Conservation (phyloP, 1,284 basidiomycete genomes). For the Amylostereum areolatum region DNA sequence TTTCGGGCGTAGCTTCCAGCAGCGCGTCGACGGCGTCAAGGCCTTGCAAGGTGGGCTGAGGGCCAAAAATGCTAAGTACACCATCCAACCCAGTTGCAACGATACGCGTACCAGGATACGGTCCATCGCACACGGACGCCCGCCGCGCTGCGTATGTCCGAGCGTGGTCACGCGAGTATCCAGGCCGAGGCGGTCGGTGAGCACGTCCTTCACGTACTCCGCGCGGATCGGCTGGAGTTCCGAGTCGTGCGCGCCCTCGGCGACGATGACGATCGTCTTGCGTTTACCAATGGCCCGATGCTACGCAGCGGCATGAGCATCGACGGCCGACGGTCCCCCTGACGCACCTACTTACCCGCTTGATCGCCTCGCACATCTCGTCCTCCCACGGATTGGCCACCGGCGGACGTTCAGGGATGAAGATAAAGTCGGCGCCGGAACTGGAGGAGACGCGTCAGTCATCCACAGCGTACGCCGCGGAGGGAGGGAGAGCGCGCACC, state of each 20-base stretch:
- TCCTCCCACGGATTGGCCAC: slow-evolving; percentile 79
- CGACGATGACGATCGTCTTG: slow-evolving; percentile 97
- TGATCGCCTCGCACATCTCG: slow-evolving; percentile 87
- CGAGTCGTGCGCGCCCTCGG: slow-evolving; percentile 90
- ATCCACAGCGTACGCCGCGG: background rate
- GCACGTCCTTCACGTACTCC: slow-evolving; percentile 86
- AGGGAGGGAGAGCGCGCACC: slow-evolving; percentile 36
- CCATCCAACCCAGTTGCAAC: slow-evolving; percentile 48
- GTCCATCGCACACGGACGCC: slow-evolving; percentile 88
- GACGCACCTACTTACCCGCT: slow-evolving; percentile 44
- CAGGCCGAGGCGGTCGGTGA: slow-evolving; percentile 81
- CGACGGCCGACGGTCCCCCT: background rate
- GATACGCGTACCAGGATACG: slow-evolving; percentile 70
- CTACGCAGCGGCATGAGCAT: slow-evolving; percentile 31
- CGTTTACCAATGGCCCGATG: slow-evolving; percentile 92
- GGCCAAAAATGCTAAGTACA: slow-evolving; percentile 2
- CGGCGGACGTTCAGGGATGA: slow-evolving; percentile 93
- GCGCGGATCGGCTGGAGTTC: slow-evolving; percentile 87
- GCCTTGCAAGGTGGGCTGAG: slow-evolving; percentile 89
- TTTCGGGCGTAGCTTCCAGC: slow-evolving; percentile 83
- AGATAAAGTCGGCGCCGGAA: slow-evolving; percentile 94
- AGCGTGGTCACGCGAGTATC: slow-evolving; percentile 98
- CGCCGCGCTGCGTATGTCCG: slow-evolving; percentile 95
- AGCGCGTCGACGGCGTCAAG: slow-evolving; percentile 90
- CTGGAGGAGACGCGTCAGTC: slow-evolving; percentile 29